Evolutionary conservation across 345 rosid species (phyloP), one percentile per base, ranked within the genome.

Genomic region (Physaria fendleri): DNA sequence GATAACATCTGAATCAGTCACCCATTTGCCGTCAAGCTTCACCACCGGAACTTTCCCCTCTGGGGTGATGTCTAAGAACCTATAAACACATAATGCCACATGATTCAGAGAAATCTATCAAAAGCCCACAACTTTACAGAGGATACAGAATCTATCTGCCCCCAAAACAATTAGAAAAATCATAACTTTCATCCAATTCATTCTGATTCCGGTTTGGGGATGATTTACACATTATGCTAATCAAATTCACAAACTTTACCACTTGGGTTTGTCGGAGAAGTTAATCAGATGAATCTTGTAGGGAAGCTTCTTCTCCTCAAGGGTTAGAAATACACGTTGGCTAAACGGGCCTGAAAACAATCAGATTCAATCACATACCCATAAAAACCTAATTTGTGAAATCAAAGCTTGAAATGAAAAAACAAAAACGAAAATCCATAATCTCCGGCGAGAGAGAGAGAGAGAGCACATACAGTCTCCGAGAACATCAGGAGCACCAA

Each of bases 251-350:
- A 84, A 79, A 39, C 53, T 17, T 5, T 78, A 93, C 92, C 97
- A 89, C 8, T 87, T 75, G 38, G 95, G 97, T 70, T 83, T 87
- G 55, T 81, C 78, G 39, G 71, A 60, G 64, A 81, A 60, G 69
- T 79, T 68, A 66, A 87, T 29, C 10, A 87, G 78, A 58, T 64
- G 72, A 48, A 5, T 5, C 74, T 83, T 83, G 85, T 81, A 76
- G 5, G 84, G 66, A 49, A 87, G 48, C 33, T 81, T 79, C 95
- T 93, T 93, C 81, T 89, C 97, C 73, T 93, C 97, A 74, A 87
- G 75, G 30, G 90, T 87, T 14, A 89, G 69, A 17, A 72, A 64
- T 56, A 74, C 88, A 59, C 95, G 76, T 9, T 89, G 96, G 65
- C 59, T 74, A 28, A 93, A 87, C 4, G 95, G 97, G 17, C 97